Base-by-base conservation (phyloP, 2,329 filamentous ascomycete species). In the Mycocentrospora acerina region DNA sequence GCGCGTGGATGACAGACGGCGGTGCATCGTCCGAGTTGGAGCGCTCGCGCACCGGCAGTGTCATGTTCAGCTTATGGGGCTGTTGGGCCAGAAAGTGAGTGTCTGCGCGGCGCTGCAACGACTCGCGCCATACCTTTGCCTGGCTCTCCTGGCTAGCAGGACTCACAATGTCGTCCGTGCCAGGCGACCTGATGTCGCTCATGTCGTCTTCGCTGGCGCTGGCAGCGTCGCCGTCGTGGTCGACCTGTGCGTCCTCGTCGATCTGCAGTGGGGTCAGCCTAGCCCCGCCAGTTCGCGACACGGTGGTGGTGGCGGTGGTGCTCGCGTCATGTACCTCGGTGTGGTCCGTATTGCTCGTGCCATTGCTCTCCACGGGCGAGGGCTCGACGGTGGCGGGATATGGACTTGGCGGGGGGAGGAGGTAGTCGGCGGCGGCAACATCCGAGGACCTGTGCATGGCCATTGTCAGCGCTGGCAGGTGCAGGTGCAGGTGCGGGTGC, bases 1-100 rank as follows among this genome's bases (percentile, higher is more conserved):
- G 90, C 12, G 88, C 88, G 73, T 95, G 90, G 53, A 96, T 95
- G 37, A 95, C 90, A 1, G 90, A 96, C 36, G 88, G 79, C 16
- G 89, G 85, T 52, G 90, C 88, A 51, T 95, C 88, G 45, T 82
- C 83, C 16, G 78, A 78, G 36, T 61, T 82, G 72, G 64, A 84
- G 57, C 69, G 64, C 18, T 60, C 47, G 35, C 65, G 60, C 30
- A 54, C 46, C 9, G 69, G 59, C 13, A 74, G 51, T 19, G 64
- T 54, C 7, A 74, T 79, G 46, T 77, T 67, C 32, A 79, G 66
- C 59, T 68, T 70, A 19, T 60, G 62, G 31, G 71, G 67, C 58
- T 68, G 60, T 33, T 46, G 28, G 35, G 30, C 39, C 26, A 18
- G 26, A 29, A 13, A 29, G 17, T 33, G 39, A 29, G 27, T 31